These are phyloP conservation scores for Alternaria infectoria DNA, from an alignment of 2,329 filamentous ascomycete species.

Conservation along the genomic window DNA sequence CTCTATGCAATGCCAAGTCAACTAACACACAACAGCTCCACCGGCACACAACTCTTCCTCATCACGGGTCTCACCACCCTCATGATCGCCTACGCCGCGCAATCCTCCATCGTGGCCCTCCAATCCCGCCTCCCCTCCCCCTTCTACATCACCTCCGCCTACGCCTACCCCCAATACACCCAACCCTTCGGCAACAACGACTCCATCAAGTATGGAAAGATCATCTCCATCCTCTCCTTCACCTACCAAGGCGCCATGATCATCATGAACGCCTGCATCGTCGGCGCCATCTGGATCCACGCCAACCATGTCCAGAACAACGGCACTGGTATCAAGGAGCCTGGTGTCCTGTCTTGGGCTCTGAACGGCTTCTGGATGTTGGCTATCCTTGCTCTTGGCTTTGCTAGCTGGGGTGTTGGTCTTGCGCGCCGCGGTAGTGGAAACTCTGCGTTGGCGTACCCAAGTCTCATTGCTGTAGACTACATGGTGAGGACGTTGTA, in stretches of 20 bases:
- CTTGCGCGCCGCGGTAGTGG: constrained; percentile 9
- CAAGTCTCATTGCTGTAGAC: neutral
- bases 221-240: constrained; percentile 24
- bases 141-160: constrained; percentile 21
- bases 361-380: constrained; percentile 22
- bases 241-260: constrained; percentile 25
- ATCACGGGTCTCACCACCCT: constrained; percentile 21
- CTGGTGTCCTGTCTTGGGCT: constrained; percentile 18
- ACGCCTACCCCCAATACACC: constrained; percentile 20
- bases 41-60: constrained; percentile 21
- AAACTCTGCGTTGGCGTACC: constrained; percentile 10
- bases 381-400: constrained; percentile 18
- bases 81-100: constrained; percentile 20
- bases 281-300: constrained; percentile 34
- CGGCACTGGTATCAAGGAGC: constrained; percentile 17
- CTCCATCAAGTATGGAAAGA: constrained; percentile 6
- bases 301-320: constrained; percentile 27
- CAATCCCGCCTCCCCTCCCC: constrained; percentile 19
- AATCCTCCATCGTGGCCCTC: constrained; percentile 20
- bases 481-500: constrained; percentile 15
- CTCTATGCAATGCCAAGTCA: neutral
- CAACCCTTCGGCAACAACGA: neutral
- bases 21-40: constrained; percentile 4
- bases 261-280: constrained; percentile 18
- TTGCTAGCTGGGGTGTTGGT: constrained; percentile 23